phyloP scores from a whole-genome alignment of 352 stramenopile species.

The Phytophthora sojae region DNA sequence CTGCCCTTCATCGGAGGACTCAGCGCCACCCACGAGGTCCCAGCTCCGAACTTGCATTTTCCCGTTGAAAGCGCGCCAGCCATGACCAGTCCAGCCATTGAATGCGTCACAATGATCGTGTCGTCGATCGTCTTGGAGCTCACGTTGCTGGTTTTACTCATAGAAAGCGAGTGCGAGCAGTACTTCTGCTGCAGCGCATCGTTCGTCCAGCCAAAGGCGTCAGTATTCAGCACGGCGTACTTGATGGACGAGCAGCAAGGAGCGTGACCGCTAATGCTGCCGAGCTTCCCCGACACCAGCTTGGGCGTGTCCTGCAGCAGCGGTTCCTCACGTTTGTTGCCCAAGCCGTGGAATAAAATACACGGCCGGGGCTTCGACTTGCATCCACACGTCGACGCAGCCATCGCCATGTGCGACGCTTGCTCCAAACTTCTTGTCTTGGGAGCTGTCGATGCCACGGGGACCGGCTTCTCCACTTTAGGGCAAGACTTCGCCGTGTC shows the following conservation, averaged over 20 bases:
- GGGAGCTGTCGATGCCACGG: not conserved
- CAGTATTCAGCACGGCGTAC: conserved; percentile 14
- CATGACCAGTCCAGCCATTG: conserved; percentile 18
- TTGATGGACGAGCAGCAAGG: conserved; percentile 18
- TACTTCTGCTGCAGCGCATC: conserved; percentile 12
- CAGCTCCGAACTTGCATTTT: conserved; percentile 15
- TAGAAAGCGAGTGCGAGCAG: conserved; percentile 1
- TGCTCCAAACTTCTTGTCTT: conserved; percentile 9
- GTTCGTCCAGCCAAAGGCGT: conserved; percentile 14
- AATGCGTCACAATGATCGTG: conserved; percentile 20
- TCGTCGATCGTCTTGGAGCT: conserved; percentile 2
- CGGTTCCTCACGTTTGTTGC: conserved; percentile 6
- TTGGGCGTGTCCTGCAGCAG: conserved; percentile 10
- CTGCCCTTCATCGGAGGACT: conserved; percentile 24
- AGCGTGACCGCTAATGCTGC: conserved; percentile 7
- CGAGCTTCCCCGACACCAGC: not conserved
- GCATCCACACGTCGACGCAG: conserved; percentile 5
- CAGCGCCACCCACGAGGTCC: conserved; percentile 30
- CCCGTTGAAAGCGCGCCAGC: conserved; percentile 8
- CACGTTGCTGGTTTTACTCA: conserved; percentile 11
- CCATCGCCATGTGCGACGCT: conserved; percentile 7
- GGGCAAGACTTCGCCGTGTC: not conserved
- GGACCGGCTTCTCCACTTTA: not conserved
- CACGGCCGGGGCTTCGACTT: conserved; percentile 25
- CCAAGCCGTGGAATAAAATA: conserved; percentile 19